phyloP scores from a whole-genome alignment of 495 filamentous ascomycete species.

The Tuber microsphaerosporum region DNA sequence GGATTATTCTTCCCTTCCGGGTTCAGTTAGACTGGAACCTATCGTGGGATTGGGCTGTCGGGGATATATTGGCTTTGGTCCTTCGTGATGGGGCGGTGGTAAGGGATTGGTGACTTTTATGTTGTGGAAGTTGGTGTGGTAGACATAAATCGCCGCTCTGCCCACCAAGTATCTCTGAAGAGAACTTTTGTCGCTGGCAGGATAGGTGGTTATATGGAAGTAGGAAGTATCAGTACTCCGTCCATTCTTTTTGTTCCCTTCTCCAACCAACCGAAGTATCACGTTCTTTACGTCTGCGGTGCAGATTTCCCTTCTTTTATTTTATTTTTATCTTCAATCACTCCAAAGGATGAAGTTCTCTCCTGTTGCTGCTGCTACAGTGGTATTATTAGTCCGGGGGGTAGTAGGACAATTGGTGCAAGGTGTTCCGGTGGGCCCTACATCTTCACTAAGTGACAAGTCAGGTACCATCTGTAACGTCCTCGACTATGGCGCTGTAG shows the following conservation, averaged over 20 bases:
- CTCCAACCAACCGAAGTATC: background rate
- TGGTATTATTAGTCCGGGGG: background rate
- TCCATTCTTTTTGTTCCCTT: background rate
- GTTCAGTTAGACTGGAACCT: background rate
- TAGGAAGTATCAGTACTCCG: background rate
- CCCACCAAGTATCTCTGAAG: background rate
- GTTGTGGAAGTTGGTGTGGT: background rate
- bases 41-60: background rate
- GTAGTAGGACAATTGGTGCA: slow-evolving; percentile 17
- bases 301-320: slow-evolving; percentile 2
- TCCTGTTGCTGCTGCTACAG: background rate
- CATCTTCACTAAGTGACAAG: slow-evolving; percentile 40
- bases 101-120: background rate
- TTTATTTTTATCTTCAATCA: background rate
- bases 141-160: background rate
- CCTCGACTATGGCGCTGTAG: slow-evolving; percentile 49
- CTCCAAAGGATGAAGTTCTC: slow-evolving; percentile 7
- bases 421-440: slow-evolving; percentile 42
- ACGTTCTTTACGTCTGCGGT: background rate
- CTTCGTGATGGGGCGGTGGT: background rate
- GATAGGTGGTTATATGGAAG: background rate
- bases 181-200: background rate
- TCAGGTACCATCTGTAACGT: slow-evolving; percentile 45
- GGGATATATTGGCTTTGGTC: background rate
- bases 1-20: background rate